Conservation (phyloP, 1,139 yeast species). For the Taphrina betulina region DNA sequence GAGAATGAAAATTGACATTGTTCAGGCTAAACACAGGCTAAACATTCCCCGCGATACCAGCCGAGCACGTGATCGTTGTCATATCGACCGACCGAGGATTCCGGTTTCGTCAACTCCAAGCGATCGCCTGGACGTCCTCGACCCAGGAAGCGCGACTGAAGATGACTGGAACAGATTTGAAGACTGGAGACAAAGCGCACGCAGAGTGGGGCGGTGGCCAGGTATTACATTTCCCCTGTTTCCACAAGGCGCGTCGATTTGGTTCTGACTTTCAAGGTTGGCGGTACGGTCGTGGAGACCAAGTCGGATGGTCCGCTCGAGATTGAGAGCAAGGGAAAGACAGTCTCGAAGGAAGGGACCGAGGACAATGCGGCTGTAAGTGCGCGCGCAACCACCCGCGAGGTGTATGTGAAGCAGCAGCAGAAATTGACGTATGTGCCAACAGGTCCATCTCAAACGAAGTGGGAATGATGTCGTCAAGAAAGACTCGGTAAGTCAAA, state of each 20-base stretch:
- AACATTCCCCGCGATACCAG: too few relatives aligned
- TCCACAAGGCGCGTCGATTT: neutral
- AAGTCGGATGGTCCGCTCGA: conserved; percentile 30
- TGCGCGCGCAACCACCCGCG: too few relatives aligned
- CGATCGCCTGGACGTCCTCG: too few relatives aligned
- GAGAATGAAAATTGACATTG: too few relatives aligned
- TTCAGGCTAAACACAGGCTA: too few relatives aligned
- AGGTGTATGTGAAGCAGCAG: too few relatives aligned
- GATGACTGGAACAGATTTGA: conserved; percentile 17
- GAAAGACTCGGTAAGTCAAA: conserved; percentile 23
- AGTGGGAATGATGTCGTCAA: conserved; percentile 31
- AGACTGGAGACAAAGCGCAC: conserved; percentile 31
- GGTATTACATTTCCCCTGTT: neutral
- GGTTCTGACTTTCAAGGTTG: conserved; percentile 6
- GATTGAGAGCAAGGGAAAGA: conserved; percentile 31
- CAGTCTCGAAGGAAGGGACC: conserved; percentile 28
- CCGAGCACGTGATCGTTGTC: too few relatives aligned
- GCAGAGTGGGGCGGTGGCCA: conserved; percentile 33
- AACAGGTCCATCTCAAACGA: conserved; percentile 28
- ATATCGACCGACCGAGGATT: too few relatives aligned
- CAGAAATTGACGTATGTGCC: too few relatives aligned
- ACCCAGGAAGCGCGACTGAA: too few relatives aligned
- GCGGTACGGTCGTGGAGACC: conserved; percentile 27
- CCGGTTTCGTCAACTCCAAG: too few relatives aligned
- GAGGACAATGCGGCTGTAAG: conserved; percentile 26